Conservation (phyloP, 257 asterid species). For the Craterostigma plantagineum region DNA sequence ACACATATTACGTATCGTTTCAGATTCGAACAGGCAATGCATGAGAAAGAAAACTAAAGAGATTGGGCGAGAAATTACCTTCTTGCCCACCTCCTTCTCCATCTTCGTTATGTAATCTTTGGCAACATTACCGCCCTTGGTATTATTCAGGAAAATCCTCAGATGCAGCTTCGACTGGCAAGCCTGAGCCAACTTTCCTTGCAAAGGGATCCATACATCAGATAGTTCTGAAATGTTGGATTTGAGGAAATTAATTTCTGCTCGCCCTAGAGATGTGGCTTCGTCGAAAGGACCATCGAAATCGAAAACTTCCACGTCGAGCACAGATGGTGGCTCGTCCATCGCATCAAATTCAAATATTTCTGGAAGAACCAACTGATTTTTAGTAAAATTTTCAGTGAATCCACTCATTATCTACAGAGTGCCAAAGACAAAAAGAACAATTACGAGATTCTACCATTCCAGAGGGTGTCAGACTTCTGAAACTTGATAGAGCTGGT, state of each 20-base stretch:
- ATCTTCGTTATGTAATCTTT: conserved; percentile 69
- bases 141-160: conserved; percentile 79
- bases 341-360: conserved; percentile 97
- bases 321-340: conserved; percentile 94
- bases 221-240: conserved; percentile 68
- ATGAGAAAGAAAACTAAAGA: conserved; percentile 3
- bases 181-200: conserved; percentile 92
- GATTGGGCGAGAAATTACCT: conserved; percentile 29
- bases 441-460: conserved; percentile 28
- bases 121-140: conserved; percentile 56
- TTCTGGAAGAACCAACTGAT: conserved; percentile 33
- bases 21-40: conserved; percentile 8
- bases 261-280: conserved; percentile 77
- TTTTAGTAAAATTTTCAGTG: not conserved
- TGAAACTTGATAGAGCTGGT: conserved; percentile 95
- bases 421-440: no score
- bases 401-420: conserved; percentile 6
- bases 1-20: conserved; percentile 8
- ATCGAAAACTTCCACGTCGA: conserved; percentile 79
- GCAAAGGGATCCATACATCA: conserved; percentile 81
- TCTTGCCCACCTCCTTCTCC: conserved; percentile 98
- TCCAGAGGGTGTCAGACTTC: conserved; percentile 74
- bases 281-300: conserved; percentile 93
- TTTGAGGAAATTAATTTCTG: conserved; percentile 72
- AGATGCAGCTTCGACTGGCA: conserved; percentile 87